A percentile compares a stretch with the other conserved stretches of the same genome.
Conservation (phyloP, 129 eudicot genomes). For the Lactuca sativa region DNA sequence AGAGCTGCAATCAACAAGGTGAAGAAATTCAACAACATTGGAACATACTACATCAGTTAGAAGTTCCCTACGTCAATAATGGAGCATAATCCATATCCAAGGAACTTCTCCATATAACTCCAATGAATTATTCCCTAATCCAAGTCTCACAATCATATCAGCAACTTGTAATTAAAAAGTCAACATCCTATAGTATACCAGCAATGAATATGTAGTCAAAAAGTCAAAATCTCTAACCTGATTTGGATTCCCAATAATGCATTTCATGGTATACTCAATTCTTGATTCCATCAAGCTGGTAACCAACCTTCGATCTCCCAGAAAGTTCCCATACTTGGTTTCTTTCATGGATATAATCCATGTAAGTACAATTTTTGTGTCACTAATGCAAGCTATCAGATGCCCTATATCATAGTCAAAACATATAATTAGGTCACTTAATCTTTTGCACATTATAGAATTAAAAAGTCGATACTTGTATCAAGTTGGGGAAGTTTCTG, state of each 20-base stretch:
- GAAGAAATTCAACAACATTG: slow-evolving; percentile 57
- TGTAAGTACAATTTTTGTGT: slow-evolving; percentile 42
- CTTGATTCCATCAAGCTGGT: slow-evolving; percentile 72
- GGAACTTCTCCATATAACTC: slow-evolving; percentile 38
- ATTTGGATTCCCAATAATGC: slow-evolving; percentile 51
- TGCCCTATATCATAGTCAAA: slow-evolving; percentile 42
- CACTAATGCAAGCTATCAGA: slow-evolving; percentile 54
- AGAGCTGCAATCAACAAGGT: slow-evolving; percentile 57
- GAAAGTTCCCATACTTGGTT: slow-evolving; percentile 28
- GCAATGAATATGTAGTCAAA: too few relatives aligned
- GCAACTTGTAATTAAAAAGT: slow-evolving; percentile 33
- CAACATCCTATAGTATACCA: neutral
- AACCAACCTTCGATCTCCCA: slow-evolving; percentile 44
- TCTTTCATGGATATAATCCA: slow-evolving; percentile 42
- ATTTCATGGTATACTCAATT: slow-evolving; percentile 64
- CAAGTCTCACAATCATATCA: slow-evolving; percentile 57
- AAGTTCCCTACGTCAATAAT: slow-evolving; percentile 71
- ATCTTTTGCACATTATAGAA: neutral
- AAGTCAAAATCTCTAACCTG: slow-evolving; percentile 43
- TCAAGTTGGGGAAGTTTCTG: too few relatives aligned
- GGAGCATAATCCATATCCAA: slow-evolving; percentile 64
- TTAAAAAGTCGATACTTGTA: slow-evolving; percentile 45
- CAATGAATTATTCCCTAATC: too few relatives aligned
- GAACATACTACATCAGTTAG: slow-evolving; percentile 54
- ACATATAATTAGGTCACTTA: neutral